Conservation (phyloP, 805 yeast genomes). For the Yamadazyma laniorum region DNA sequence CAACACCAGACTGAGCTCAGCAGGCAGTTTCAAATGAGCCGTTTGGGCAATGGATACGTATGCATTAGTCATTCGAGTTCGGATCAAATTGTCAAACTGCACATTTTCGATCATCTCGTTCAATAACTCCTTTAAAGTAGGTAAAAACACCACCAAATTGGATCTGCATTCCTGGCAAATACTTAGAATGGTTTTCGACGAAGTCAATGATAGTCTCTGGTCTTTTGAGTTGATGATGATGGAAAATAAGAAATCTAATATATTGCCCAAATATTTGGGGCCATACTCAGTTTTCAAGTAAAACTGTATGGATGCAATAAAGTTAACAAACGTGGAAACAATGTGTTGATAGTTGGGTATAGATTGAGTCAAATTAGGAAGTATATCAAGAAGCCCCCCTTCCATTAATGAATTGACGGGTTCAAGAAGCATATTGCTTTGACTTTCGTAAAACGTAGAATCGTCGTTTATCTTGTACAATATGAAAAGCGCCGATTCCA, state of each 20-base stretch:
- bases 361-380: neutral
- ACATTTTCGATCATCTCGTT: constrained; percentile 45
- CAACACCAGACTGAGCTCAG: constrained; percentile 22
- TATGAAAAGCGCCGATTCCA: constrained; percentile 64
- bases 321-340: constrained; percentile 49
- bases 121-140: constrained; percentile 48
- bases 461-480: constrained; percentile 56
- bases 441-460: constrained; percentile 37
- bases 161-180: constrained; percentile 56
- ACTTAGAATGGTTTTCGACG: constrained; percentile 53
- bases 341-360: constrained; percentile 6
- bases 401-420: constrained; percentile 24
- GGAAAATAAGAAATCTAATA: constrained; percentile 56
- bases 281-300: constrained; percentile 54
- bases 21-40: constrained; percentile 41
- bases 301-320: constrained; percentile 58
- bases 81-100: constrained; percentile 41
- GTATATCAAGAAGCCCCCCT: constrained; percentile 10
- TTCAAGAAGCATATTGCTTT: constrained; percentile 21
- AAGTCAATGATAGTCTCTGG: constrained; percentile 26
- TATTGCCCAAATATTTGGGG: constrained; percentile 41
- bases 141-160: constrained; percentile 40
- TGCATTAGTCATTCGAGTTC: constrained; percentile 61
- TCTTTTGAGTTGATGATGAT: constrained; percentile 24
- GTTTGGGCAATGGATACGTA: constrained; percentile 62